Conservation (phyloP, 306 rosid genomes). For the Vigna mungo region DNA sequence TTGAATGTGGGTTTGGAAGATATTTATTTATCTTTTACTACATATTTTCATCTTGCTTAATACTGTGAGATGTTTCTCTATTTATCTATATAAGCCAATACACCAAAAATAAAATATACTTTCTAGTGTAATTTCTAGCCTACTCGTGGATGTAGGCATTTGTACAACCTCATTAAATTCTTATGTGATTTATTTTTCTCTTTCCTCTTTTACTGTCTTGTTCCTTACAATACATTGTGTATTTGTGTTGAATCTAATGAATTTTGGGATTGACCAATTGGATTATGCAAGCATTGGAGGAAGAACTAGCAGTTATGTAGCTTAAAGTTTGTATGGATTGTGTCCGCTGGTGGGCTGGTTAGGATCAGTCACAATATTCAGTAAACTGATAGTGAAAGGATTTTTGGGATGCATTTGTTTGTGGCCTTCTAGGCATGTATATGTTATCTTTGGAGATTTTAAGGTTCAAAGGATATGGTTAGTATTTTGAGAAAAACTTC, state of each 20-base stretch:
- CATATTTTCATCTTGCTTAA: background rate
- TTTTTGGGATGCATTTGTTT: conserved; percentile 33
- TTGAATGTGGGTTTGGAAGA: background rate
- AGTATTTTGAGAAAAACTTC: background rate
- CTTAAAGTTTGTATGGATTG: background rate
- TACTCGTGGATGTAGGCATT: too few relatives aligned
- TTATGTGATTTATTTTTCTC: too few relatives aligned
- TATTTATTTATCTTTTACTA: background rate
- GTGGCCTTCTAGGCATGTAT: background rate
- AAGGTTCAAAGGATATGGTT: background rate
- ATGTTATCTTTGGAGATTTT: conserved; percentile 17
- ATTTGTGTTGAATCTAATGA: conserved; percentile 12
- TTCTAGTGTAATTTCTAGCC: too few relatives aligned
- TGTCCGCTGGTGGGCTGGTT: conserved; percentile 19
- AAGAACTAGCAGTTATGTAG: background rate
- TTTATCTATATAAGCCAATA: too few relatives aligned
- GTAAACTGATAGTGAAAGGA: conserved; percentile 8
- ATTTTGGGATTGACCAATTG: background rate
- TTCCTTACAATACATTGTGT: background rate
- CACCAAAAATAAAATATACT: too few relatives aligned
- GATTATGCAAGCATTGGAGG: background rate
- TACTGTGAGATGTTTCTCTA: too few relatives aligned
- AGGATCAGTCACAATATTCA: conserved; percentile 7
- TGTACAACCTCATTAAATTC: too few relatives aligned
- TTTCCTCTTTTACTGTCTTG: too few relatives aligned